These are phyloP conservation scores for Allium cepa DNA, from an alignment of 106 monocot genomes.

Conservation along the genomic window DNA sequence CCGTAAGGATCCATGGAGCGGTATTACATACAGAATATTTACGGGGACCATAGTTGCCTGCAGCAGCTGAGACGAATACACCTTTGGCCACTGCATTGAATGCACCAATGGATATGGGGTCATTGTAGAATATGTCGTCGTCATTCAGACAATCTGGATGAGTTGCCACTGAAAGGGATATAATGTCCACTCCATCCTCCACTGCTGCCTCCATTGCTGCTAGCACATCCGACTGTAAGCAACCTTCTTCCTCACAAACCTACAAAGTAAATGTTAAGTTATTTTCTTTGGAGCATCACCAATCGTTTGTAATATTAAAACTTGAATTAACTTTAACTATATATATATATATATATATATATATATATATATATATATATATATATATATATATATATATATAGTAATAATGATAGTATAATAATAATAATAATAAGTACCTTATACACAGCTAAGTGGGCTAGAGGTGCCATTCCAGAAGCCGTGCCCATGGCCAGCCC, in stretches of 20 bases:
- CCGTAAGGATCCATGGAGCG: slow-evolving; percentile 29
- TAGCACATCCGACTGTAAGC: slow-evolving; percentile 18
- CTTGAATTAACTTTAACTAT: neutral
- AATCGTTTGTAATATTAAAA: neutral
- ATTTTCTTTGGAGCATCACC: no score
- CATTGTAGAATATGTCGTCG: slow-evolving; percentile 18
- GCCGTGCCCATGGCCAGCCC: slow-evolving; percentile 20
- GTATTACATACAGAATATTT: slow-evolving; percentile 19
- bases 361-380: no score
- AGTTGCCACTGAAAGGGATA: slow-evolving; percentile 28
- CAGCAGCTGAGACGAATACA: slow-evolving; percentile 7
- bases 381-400: neutral
- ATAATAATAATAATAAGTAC: slow-evolving; percentile 4
- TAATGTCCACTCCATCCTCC: slow-evolving; percentile 38
- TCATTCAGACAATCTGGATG: neutral
- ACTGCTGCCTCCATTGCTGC: slow-evolving; percentile 49
- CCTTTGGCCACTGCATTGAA: slow-evolving; percentile 30
- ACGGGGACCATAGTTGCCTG: slow-evolving; percentile 14
- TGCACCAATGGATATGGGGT: slow-evolving; percentile 30
- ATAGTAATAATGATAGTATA: neutral
- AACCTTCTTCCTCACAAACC: slow-evolving; percentile 24
- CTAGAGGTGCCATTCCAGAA: slow-evolving; percentile 17
- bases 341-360: neutral
- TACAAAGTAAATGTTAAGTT: neutral
- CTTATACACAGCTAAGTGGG: slow-evolving; percentile 29